Conservation (phyloP, 2,329 filamentous ascomycete genomes). For the Hortaea sp. region DNA sequence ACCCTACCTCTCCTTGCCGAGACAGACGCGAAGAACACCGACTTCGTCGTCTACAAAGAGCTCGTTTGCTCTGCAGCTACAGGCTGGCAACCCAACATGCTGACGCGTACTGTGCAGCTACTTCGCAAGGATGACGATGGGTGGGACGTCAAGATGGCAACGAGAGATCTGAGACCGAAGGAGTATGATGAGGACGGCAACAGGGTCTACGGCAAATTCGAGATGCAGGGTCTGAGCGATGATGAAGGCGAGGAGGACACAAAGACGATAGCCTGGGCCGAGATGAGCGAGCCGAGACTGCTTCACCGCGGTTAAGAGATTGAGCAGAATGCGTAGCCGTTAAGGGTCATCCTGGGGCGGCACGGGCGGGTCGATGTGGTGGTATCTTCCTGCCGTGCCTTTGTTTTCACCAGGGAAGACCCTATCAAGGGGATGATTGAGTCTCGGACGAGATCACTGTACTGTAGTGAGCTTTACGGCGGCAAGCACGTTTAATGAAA, state of each 20-base stretch:
- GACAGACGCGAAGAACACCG: slow-evolving; percentile 44
- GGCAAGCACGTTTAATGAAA: too few relatives aligned
- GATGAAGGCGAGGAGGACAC: slow-evolving; percentile 44
- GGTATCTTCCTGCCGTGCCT: too few relatives aligned
- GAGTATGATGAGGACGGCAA: slow-evolving; percentile 60
- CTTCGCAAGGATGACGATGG: slow-evolving; percentile 47
- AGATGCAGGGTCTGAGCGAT: slow-evolving; percentile 53
- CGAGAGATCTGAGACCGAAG: slow-evolving; percentile 52
- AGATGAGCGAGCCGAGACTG: slow-evolving; percentile 60
- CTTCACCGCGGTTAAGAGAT: slow-evolving; percentile 4
- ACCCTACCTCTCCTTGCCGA: slow-evolving; percentile 42
- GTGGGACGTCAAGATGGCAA: slow-evolving; percentile 49
- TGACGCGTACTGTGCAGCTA: slow-evolving; percentile 53
- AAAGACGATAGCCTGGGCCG: slow-evolving; percentile 48
- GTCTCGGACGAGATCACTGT: too few relatives aligned
- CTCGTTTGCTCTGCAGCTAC: slow-evolving; percentile 51
- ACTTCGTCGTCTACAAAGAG: slow-evolving; percentile 61
- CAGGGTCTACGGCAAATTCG: slow-evolving; percentile 67
- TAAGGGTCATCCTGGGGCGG: too few relatives aligned
- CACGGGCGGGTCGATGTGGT: too few relatives aligned
- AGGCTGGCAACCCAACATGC: slow-evolving; percentile 55
- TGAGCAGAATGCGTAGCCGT: too few relatives aligned
- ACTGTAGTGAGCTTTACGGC: too few relatives aligned
- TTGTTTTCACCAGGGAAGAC: too few relatives aligned
- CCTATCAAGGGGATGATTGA: too few relatives aligned